Base-by-base conservation (phyloP, 345 rosid species). In the Kernera saxatilis region DNA sequence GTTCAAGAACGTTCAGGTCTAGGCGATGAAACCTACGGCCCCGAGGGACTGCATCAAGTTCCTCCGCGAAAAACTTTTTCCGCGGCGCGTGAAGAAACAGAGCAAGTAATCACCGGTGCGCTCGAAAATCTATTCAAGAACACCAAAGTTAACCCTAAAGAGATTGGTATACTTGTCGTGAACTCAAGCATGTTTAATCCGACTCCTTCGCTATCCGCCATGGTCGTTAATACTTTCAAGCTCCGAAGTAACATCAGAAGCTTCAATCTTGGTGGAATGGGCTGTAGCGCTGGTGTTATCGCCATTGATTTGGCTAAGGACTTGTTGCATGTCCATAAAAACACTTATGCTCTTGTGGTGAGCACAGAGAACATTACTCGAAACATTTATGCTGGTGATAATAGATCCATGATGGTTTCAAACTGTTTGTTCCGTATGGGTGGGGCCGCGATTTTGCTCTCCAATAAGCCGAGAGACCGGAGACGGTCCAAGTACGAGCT, bases 121-220 rank as follows among this genome's bases (percentile, higher is more conserved):
- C 55, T 88, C 30, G 87, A 86, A 50, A 77, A 58, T 25, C 77
- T 88, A 21, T 83, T 88, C 29, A 67, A 61, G 18, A 83, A 78
- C 55, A 83, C 86, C 2, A 82, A 78, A 64, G 69, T 86, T 6
- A 88, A 79, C 58, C 84, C 89, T 19, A 88, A 82, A 50, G 91
- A 84, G 66, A 86, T 88, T 48, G 88, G 94, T 30, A 75, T 88
- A 76, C 88, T 88, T 58, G 85, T 88, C 49, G 89, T 88, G 44
- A 88, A 88, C 71, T 88, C 91, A 75, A 86, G 94, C 74, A 72
- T 83, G 80, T 88, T 88, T 79, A 88, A 88, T 78, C 94, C 94
- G 0, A 88, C 94, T 1, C 91, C 94, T 8, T 88, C 94, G 0
- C 44, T 88, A 30, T 86, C 94, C 0, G 91, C 91, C 1, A 88